These are phyloP conservation scores for Astrephomene gubernaculifera DNA, from an alignment of 139 green algal genomes.

Conservation along the genomic window DNA sequence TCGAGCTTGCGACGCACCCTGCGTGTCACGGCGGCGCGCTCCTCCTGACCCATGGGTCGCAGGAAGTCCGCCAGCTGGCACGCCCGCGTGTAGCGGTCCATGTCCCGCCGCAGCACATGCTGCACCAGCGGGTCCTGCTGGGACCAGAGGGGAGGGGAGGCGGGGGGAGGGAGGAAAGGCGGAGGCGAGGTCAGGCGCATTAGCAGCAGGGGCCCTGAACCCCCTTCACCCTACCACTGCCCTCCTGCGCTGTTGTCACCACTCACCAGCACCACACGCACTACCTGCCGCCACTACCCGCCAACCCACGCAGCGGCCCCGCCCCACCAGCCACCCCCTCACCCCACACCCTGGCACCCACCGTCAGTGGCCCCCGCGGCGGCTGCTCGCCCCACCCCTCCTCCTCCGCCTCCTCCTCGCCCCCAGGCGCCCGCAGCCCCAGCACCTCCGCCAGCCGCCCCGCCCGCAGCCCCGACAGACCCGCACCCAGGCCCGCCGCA, in stretches of 20 bases:
- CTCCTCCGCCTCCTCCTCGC: not conserved
- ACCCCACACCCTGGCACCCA: not conserved
- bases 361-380: not conserved
- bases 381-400: not conserved
- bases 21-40: not conserved
- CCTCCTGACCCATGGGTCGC: not conserved
- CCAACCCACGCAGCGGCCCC: not conserved
- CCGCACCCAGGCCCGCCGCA: not conserved
- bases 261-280: too few relatives aligned
- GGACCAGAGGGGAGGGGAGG: not conserved
- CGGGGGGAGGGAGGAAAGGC: not conserved
- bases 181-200: too few relatives aligned
- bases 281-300: too few relatives aligned
- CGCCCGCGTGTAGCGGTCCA: not conserved
- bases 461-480: not conserved
- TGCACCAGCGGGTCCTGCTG: slow-evolving; percentile 20
- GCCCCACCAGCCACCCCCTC: not conserved
- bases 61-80: slow-evolving; percentile 1
- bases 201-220: not conserved
- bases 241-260: too few relatives aligned
- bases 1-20: not conserved
- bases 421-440: not conserved
- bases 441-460: not conserved
- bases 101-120: slow-evolving; percentile 5
- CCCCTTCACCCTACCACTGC: not conserved